Evolutionary conservation across 2,329 filamentous ascomycete species (phyloP), one percentile per base, ranked within the genome.

Genomic region (Zymoseptoria ardabiliae): DNA sequence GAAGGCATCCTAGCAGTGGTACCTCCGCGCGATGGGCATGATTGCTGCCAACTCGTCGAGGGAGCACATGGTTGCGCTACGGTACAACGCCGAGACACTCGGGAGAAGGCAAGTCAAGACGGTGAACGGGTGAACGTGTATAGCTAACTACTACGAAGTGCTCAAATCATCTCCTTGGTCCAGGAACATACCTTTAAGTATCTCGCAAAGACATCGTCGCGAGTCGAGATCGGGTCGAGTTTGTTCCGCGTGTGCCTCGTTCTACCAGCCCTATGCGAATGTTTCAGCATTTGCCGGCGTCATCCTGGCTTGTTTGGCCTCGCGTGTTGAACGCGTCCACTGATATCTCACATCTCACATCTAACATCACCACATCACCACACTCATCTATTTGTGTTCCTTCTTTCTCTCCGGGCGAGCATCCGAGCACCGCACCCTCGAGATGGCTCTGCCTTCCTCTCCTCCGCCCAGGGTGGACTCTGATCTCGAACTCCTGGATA

Each of bases 361-460:
- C 6, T 53, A 11, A 22, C 49, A 50, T 20, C 10, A 17, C 51
- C 22, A 22, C 49, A 50, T 20, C 10, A 17, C 51, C 22, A 4
- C 23, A 28, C 5, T 28, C 25, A 28, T 52, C 59, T 45, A 57
- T 54, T 41, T 53, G 28, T 57, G 58, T 49, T 59, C 55, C 57
- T 48, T 45, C 50, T 21, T 55, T 56, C 45, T 19, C 61, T 30
- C 50, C 57, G 56, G 64, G 65, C 64, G 64, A 65, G 65, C 65
- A 61, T 65, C 61, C 61, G 63, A 61, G 62, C 59, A 61, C 52
- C 50, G 45, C 25, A 60, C 56, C 54, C 61, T 63, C 63, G 63
- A 35, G 54, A 70, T 71, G 68, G 62, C 69, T 65, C 65, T 70
- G 64, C 69, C 69, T 28, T 71, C 70, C 13, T 71, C 70, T 50